phyloP scores from a whole-genome alignment of 495 filamentous ascomycete species.

The Podospora didyma region DNA sequence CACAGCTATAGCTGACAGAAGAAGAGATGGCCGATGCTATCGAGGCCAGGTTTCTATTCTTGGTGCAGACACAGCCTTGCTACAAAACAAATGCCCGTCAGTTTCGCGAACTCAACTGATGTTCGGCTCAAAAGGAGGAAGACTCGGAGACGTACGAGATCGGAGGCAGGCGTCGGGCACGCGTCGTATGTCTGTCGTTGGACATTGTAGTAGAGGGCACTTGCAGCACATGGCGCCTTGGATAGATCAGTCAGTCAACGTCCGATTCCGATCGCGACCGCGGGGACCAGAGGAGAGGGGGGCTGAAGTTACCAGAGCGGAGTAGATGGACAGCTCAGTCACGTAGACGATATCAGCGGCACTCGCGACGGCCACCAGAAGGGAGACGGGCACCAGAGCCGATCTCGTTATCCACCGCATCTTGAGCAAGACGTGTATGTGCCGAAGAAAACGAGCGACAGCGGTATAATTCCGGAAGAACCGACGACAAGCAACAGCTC shows the following conservation, averaged over 20 bases:
- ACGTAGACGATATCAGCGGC: constrained; percentile 32
- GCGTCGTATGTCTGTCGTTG: constrained; percentile 33
- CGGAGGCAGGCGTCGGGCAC: constrained; percentile 37
- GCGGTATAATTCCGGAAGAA: not conserved
- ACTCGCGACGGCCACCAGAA: constrained; percentile 8
- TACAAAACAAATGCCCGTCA: too few relatives aligned
- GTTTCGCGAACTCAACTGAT: too few relatives aligned
- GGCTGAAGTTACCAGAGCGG: constrained; percentile 30
- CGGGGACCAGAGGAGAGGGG: not conserved
- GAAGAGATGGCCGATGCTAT: constrained; percentile 34
- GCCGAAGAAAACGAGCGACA: not conserved
- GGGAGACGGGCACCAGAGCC: constrained; percentile 2
- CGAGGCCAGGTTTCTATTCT: constrained; percentile 41
- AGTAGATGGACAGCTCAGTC: constrained; percentile 40
- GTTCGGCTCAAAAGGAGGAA: too few relatives aligned
- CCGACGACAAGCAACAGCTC: not conserved
- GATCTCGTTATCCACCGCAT: constrained; percentile 14
- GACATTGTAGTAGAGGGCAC: constrained; percentile 38
- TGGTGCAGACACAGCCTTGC: constrained; percentile 47
- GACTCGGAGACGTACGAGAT: constrained; percentile 18
- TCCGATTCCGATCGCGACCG: not conserved
- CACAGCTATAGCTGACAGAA: constrained; percentile 37
- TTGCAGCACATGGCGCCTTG: constrained; percentile 45
- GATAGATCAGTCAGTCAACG: not conserved
- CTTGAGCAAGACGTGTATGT: not conserved